These are phyloP conservation scores for Colletotrichum musae DNA, from an alignment of 2,329 filamentous ascomycete species.

Conservation along the genomic window DNA sequence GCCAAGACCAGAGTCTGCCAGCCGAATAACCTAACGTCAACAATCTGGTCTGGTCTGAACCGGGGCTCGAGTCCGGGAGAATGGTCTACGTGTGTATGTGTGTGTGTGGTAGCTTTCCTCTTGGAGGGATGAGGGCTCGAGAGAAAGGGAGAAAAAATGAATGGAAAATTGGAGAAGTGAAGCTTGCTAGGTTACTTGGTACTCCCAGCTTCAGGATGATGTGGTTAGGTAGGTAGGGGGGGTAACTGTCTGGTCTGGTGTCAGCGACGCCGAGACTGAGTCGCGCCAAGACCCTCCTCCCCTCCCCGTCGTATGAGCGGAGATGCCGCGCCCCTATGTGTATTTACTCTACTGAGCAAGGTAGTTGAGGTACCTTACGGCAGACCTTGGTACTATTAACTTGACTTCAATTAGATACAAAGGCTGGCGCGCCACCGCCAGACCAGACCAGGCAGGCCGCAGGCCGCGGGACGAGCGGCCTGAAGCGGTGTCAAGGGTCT, in stretches of 20 bases:
- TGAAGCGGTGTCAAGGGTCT: constrained; percentile 2
- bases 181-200: constrained; percentile 39
- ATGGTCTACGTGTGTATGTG: no score
- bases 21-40: constrained; percentile 16
- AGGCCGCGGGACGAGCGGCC: constrained; percentile 15
- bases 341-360: no score
- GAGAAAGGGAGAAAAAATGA: constrained; percentile 11
- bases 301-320: constrained; percentile 25
- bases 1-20: constrained; percentile 35
- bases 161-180: constrained; percentile 30
- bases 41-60: constrained; percentile 6
- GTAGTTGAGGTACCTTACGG: background rate
- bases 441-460: background rate
- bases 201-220: constrained; percentile 6
- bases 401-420: background rate
- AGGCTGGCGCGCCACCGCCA: background rate
- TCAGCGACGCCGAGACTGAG: constrained; percentile 25
- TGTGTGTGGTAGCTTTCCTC: background rate
- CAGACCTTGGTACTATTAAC: constrained; percentile 2
- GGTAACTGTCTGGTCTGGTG: background rate
- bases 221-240: no score
- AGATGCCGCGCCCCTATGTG: constrained; percentile 16
- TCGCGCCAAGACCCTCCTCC: constrained; percentile 32
- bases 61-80: background rate
- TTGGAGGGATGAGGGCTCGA: background rate